phyloP scores from a whole-genome alignment of 2,329 filamentous ascomycete genomes.

The Pseudopithomyces maydicus region DNA sequence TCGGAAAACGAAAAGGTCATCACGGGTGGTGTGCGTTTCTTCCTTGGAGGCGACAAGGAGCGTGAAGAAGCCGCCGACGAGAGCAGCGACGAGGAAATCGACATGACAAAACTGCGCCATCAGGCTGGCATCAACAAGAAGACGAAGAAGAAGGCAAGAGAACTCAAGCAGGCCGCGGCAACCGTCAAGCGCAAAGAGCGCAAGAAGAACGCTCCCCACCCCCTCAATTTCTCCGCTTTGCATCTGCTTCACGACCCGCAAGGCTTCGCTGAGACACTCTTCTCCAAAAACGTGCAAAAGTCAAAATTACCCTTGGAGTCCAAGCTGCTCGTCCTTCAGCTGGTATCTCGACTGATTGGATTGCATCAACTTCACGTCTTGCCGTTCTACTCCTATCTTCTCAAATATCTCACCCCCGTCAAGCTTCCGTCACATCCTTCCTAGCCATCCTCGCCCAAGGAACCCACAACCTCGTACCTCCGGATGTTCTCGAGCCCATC shows the following conservation, averaged over 20 bases:
- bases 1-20: conserved; percentile 93
- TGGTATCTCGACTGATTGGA: conserved; percentile 89
- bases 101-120: conserved; percentile 82
- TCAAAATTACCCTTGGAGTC: conserved; percentile 85
- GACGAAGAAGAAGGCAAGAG: conserved; percentile 81
- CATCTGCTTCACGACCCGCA: conserved; percentile 95
- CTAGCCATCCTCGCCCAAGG: conserved; percentile 90
- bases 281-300: conserved; percentile 88
- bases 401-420: conserved; percentile 84
- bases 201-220: conserved; percentile 86
- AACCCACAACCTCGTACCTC: conserved; percentile 87
- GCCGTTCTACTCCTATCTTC: conserved; percentile 93
- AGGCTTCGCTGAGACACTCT: conserved; percentile 87
- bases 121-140: conserved; percentile 95
- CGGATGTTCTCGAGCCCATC: conserved; percentile 87
- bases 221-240: conserved; percentile 93
- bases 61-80: conserved; percentile 86
- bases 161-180: conserved; percentile 79
- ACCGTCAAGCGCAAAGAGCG: conserved; percentile 79
- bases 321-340: conserved; percentile 85
- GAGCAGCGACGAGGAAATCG: conserved; percentile 72
- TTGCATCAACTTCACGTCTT: conserved; percentile 91
- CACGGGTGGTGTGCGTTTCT: conserved; percentile 86
- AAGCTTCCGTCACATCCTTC: conserved; percentile 90
- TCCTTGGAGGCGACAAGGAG: conserved; percentile 94